Base-by-base conservation (phyloP, 225 moss, liverwort and hornwort genomes). In the Sphagnum tenellum region DNA sequence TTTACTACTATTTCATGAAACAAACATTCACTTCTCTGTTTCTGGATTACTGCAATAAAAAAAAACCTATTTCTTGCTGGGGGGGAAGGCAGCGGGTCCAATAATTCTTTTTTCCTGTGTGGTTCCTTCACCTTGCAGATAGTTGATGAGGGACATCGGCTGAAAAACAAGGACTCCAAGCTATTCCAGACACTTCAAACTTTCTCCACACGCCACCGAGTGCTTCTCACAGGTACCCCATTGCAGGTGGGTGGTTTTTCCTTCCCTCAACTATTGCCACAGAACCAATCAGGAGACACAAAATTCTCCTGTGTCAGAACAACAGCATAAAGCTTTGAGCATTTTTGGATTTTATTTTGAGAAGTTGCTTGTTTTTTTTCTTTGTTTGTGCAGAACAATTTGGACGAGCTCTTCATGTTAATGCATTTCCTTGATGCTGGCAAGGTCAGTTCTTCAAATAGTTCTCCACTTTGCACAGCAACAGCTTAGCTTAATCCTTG, bases 161-260 rank as follows among this genome's bases (percentile, higher is more conserved):
- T 92, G 70, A 98, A 92, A 72, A 90, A 92, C 75, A 98, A 98
- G 67, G 96, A 98, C 69, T 84, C 86, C 2, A 93, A 85, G 75
- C 85, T 98, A 55, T 90, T 98, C 69, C 90, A 89, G 71, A 93
- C 88, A 52, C 75, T 93, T 11, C 88, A 92, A 75, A 78, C 81
- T 44, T 85, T 90, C 69, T 72, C 90, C 60, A 87, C 89, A 72
- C 74, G 75, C 65, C 96, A 98, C 50, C 86, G 90, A 50, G 78
- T 98, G 60, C 69, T 98, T 49, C 79, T 98, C 52, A 92, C 96
- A 57, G 92, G 92, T 64, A 88, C 96, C 56, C 86, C 93, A 57
- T 80, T 98, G 58, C 94, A 91, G 80, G 94, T 94, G 76, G 12
- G 29, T 29, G 29, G 65, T 74, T 55, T 7, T 45, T 57, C 50